Evolutionary conservation across 495 filamentous ascomycete genomes (phyloP).

Genomic region (Penicillium paxilli): DNA sequence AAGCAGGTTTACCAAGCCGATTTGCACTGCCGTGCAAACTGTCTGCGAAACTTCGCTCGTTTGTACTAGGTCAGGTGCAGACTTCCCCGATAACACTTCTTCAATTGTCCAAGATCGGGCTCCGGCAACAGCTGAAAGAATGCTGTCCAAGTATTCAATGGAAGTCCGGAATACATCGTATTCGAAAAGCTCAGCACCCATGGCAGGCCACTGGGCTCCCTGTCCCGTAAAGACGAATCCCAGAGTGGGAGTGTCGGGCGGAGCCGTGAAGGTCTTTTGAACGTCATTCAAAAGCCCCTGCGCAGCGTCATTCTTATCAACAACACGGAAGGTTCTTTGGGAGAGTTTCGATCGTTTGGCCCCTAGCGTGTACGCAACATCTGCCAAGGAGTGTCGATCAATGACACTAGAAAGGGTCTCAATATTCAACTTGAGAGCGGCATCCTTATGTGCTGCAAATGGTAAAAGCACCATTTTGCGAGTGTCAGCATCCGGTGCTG

Average conservation of each 20-base stretch:
- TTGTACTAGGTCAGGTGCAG: conserved; percentile 3
- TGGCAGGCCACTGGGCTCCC: conserved; percentile 56
- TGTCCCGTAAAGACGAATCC: conserved; percentile 72
- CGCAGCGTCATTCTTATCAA: too few species aligned
- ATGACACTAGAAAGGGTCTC: background rate
- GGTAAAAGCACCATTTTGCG: background rate
- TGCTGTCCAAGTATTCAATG: conserved; percentile 9
- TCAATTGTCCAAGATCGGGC: background rate
- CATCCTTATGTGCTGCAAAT: background rate
- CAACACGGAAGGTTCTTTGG: background rate
- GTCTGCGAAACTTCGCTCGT: conserved; percentile 37
- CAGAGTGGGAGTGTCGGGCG: conserved; percentile 35
- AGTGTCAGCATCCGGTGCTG: too few species aligned
- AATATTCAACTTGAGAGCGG: background rate
- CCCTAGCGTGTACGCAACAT: background rate
- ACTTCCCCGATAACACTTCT: conserved; percentile 5
- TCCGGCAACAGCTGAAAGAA: background rate
- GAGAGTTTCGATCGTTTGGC: background rate
- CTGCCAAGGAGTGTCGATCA: background rate
- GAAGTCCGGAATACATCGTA: conserved; percentile 21
- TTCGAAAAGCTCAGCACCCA: conserved; percentile 37
- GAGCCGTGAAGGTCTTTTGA: background rate
- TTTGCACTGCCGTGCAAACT: conserved; percentile 50
- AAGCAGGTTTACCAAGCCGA: conserved; percentile 50
- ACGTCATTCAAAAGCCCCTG: background rate